These are phyloP conservation scores for Reticulascus tulasneorum DNA, from an alignment of 2,329 filamentous ascomycete species.

Conservation along the genomic window DNA sequence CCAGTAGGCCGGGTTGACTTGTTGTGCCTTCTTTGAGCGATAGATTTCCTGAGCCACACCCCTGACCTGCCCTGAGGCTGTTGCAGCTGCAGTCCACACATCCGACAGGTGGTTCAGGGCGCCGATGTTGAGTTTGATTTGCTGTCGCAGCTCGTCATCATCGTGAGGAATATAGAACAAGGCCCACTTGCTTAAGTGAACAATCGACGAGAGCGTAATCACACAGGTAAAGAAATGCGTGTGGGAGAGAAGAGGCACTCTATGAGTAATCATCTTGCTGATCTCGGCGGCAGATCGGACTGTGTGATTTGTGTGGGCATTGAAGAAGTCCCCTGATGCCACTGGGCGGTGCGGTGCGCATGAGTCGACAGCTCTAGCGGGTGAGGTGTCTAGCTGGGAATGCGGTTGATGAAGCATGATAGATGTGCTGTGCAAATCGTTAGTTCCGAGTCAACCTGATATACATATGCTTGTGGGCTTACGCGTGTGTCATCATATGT, in stretches of 20 bases:
- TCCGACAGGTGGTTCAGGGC: slow-evolving; percentile 65
- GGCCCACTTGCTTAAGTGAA: slow-evolving; percentile 77
- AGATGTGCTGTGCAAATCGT: slow-evolving; percentile 41
- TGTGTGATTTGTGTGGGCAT: slow-evolving; percentile 73
- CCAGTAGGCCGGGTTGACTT: slow-evolving; percentile 51
- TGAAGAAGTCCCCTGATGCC: slow-evolving; percentile 48
- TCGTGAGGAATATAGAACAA: slow-evolving; percentile 56
- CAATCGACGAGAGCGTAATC: slow-evolving; percentile 72
- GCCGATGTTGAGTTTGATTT: slow-evolving; percentile 74
- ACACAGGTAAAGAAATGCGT: slow-evolving; percentile 83
- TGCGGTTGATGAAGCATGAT: slow-evolving; percentile 78
- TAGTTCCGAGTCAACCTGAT: not conserved
- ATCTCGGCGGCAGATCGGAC: slow-evolving; percentile 76
- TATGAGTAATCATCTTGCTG: slow-evolving; percentile 69
- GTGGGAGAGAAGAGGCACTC: slow-evolving; percentile 67
- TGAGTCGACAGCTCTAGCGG: slow-evolving; percentile 55
- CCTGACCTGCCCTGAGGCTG: slow-evolving; percentile 69
- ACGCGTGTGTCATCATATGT: slow-evolving; percentile 69
- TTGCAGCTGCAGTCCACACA: slow-evolving; percentile 69
- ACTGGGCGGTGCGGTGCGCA: slow-evolving; percentile 59
- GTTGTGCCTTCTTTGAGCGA: slow-evolving; percentile 52
- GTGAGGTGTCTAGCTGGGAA: slow-evolving; percentile 66
- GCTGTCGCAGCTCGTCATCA: slow-evolving; percentile 66
- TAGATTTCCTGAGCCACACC: slow-evolving; percentile 76
- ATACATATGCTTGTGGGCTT: slow-evolving; percentile 19